Conservation (phyloP, 2,329 filamentous ascomycete species). For the Aspergillus felis region DNA sequence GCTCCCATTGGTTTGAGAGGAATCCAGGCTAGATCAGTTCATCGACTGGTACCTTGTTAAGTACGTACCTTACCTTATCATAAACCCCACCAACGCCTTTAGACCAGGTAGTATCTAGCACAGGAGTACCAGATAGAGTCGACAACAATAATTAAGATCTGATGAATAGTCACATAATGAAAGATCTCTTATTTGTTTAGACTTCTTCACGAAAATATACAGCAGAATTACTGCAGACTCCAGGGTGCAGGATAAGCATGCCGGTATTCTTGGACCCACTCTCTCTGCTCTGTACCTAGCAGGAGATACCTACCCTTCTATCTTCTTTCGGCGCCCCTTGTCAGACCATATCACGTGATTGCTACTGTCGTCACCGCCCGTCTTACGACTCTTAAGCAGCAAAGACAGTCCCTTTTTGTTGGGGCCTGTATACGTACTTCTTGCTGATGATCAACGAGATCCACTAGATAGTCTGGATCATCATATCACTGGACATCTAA, state of each 20-base stretch:
- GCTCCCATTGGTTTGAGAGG: background rate
- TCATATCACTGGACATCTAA: background rate
- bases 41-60: background rate
- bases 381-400: background rate
- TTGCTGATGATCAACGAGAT: background rate
- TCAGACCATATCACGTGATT: slow-evolving; percentile 5
- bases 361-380: slow-evolving; percentile 11
- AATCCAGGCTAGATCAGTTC: background rate
- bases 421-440: background rate
- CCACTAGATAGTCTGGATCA: background rate
- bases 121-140: background rate
- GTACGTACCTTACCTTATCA: background rate
- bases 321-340: background rate
- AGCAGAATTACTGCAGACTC: background rate
- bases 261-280: background rate
- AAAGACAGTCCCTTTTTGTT: slow-evolving; percentile 1
- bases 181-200: background rate
- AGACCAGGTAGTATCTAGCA: background rate
- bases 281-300: background rate
- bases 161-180: background rate
- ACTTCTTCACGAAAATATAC: background rate
- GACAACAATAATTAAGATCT: background rate
- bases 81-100: background rate
- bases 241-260: background rate
- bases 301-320: too few species aligned